Conservation (phyloP, 208 protist species). For the Leishmania tropica region DNA sequence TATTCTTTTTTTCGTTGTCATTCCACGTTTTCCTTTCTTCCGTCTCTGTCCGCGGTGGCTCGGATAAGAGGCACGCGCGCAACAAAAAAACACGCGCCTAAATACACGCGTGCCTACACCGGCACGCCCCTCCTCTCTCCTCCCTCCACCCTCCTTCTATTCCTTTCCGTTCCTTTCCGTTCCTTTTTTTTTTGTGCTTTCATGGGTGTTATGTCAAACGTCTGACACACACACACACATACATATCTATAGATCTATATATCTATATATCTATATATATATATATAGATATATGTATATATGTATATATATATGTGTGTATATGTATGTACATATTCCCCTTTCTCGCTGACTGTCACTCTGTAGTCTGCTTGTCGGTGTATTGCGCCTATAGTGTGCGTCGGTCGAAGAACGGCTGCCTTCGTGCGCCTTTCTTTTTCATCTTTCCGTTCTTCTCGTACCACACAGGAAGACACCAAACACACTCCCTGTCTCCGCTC, state of each 20-base stretch:
- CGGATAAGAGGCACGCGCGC: no score
- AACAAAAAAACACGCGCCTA: neutral
- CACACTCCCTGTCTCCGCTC: neutral
- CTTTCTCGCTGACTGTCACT: neutral
- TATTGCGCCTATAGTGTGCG: neutral
- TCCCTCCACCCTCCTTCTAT: neutral
- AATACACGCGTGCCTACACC: neutral
- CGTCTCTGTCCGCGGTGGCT: neutral
- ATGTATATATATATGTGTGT: no score
- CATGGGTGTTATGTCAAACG: neutral
- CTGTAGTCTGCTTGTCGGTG: neutral
- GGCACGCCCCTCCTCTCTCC: neutral
- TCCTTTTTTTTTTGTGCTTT: neutral
- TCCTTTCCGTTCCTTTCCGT: neutral
- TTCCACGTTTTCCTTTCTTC: neutral
- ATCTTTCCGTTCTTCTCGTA: neutral
- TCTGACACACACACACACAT: neutral
- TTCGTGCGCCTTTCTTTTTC: neutral
- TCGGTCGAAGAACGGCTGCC: neutral
- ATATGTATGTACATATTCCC: no score
- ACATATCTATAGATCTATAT: no score
- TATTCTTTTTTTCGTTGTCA: constrained; percentile 3
- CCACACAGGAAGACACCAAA: neutral
- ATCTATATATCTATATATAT: no score
- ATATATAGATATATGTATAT: no score